Base-by-base conservation (phyloP, 2,329 filamentous ascomycete genomes). In the Penicillium sp. region DNA sequence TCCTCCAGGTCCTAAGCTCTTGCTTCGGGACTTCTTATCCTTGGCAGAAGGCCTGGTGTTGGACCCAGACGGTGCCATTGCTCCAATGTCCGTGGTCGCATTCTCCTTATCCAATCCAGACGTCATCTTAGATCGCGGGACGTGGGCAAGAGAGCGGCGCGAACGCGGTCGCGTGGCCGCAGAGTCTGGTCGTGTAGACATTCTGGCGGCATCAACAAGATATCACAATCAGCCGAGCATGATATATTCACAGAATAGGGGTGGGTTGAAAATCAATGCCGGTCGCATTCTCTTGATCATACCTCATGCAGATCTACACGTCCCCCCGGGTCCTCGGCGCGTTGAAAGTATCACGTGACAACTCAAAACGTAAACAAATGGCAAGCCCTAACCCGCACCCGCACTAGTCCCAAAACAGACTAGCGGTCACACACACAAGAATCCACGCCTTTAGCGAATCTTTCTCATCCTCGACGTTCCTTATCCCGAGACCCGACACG, bases 1-100 rank as follows among this genome's bases (percentile, higher is more conserved):
- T 28, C 93, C 93, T 55, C 94, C 95, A 17, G 95, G 94, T 2
- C 95, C 95, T 69, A 99, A 89, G 79, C 94, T 98, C 83, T 97
- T 98, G 80, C 94, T 97, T 68, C 95, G 89, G 61, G 90, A 91
- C 80, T 93, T 94, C 80, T 84, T 84, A 42, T 79, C 78, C 56
- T 74, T 75, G 35, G 68, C 74, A 10, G 70, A 85, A 85, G 65
- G 28, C 55, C 70, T 73, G n/a, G 66, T 57, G 22, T 65, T 71
- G 15, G 56, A 65, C 24, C 65, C 70, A 13, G 69, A 68, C 10
- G 69, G 56, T 53, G 72, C 74, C 4, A 75, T 64, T 66, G 85
- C 83, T 63, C 83, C 84, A 60, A 90, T 76, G 68, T 92, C 89
- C 47, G 89, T 80, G 3, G 89, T 91, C 73, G 86, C 85, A 83